Percentiles rank a stretch among this genome's conserved stretches.
Evolutionary conservation across 805 yeast species (phyloP).

Genomic region (Blastobotrys robertii): DNA sequence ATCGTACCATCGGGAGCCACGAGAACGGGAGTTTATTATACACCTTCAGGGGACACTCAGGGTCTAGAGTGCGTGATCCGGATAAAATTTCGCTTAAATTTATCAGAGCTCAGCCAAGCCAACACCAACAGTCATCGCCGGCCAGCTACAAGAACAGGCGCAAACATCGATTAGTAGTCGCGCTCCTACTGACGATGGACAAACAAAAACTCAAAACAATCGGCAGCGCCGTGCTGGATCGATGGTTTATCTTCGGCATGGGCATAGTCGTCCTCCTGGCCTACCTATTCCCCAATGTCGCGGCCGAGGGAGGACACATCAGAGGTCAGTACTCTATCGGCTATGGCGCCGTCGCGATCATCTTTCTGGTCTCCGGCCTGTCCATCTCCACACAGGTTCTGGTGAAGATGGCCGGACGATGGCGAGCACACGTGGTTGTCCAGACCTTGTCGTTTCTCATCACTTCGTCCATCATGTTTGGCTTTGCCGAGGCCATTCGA

Average conservation of each 20-base stretch:
- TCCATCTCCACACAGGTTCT: conserved; percentile 61
- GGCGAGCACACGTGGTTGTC: conserved; percentile 77
- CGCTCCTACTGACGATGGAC: no score
- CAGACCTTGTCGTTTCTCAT: conserved; percentile 59
- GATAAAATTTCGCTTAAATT: no score
- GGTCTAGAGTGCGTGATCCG: no score
- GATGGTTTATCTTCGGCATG: conserved; percentile 70
- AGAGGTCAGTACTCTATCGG: conserved; percentile 67
- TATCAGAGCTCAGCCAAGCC: no score
- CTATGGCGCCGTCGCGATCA: conserved; percentile 80
- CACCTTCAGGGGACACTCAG: no score
- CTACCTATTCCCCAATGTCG: conserved; percentile 70
- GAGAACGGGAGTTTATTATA: no score
- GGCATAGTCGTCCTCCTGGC: conserved; percentile 72
- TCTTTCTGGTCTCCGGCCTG: conserved; percentile 72
- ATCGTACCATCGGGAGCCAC: no score
- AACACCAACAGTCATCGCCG: no score
- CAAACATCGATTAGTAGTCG: no score
- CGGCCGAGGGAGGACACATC: conserved; percentile 71
- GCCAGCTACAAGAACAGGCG: no score
- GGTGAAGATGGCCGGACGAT: conserved; percentile 52
- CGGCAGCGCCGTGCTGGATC: conserved; percentile 20
- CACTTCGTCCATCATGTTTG: conserved; percentile 62
- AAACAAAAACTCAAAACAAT: no score
- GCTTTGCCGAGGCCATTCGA: conserved; percentile 58